Conservation (phyloP, 306 rosid species). For the Oemleria cerasiformis region DNA sequence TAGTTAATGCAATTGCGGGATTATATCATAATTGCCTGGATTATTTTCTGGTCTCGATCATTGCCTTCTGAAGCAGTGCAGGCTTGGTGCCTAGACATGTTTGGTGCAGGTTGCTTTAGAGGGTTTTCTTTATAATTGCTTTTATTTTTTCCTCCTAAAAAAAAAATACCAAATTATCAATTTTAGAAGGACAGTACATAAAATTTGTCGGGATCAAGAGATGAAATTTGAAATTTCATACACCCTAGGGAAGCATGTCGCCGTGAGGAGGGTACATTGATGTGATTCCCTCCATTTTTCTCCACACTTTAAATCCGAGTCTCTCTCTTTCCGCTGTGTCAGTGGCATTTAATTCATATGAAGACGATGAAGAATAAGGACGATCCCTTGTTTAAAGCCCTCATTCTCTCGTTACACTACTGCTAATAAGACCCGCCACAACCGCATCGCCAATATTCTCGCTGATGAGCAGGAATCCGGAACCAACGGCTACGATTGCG, state of each 20-base stretch:
- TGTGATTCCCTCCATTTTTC: constrained; percentile 6
- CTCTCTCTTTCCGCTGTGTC: neutral
- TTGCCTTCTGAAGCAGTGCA: no score
- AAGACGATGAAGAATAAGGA: neutral
- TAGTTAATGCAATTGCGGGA: no score
- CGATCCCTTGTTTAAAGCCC: constrained; percentile 34
- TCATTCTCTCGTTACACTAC: constrained; percentile 2
- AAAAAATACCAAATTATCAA: neutral
- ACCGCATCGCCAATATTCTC: constrained; percentile 63
- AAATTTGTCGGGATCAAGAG: no score
- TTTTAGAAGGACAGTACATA: no score
- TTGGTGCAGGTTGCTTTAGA: no score
- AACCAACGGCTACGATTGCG: constrained; percentile 20
- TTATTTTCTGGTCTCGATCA: no score
- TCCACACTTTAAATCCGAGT: neutral
- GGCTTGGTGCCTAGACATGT: no score
- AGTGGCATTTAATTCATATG: neutral
- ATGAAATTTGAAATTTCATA: neutral
- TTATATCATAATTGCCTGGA: no score
- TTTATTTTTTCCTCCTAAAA: no score
- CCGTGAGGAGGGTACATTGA: neutral
- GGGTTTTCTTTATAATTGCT: no score
- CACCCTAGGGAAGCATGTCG: constrained; percentile 1
- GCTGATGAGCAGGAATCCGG: constrained; percentile 20
- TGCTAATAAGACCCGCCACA: constrained; percentile 13